These are phyloP conservation scores for Rhizopogon rudus DNA, from an alignment of 768 basidiomycete species.

Conservation along the genomic window DNA sequence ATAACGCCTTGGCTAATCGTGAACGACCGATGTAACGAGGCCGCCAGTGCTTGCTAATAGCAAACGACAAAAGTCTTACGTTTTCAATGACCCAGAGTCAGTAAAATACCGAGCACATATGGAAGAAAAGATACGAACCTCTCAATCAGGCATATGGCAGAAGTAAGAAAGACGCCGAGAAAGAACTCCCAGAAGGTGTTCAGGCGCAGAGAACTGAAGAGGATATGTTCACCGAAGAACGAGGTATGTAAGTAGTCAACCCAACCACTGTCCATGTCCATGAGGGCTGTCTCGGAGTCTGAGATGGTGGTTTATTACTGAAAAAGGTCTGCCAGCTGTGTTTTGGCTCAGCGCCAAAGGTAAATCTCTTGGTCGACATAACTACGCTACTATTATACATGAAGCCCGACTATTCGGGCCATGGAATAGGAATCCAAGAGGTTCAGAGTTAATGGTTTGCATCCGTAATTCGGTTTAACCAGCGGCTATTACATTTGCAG, in stretches of 20 bases:
- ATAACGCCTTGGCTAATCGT: slow-evolving; percentile 41
- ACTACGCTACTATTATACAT: too few relatives aligned
- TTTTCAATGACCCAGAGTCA: background rate
- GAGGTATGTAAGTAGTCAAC: slow-evolving; percentile 39
- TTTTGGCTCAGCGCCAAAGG: too few relatives aligned
- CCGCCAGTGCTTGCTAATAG: slow-evolving; percentile 42
- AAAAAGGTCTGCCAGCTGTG: too few relatives aligned
- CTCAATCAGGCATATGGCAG: slow-evolving; percentile 48
- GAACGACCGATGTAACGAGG: slow-evolving; percentile 39
- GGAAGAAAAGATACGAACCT: slow-evolving; percentile 35
- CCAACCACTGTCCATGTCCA: slow-evolving; percentile 38
- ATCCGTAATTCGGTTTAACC: too few relatives aligned
- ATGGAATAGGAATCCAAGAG: too few relatives aligned
- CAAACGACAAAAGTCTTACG: slow-evolving; percentile 44
- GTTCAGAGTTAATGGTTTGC: too few relatives aligned
- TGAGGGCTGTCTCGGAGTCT: background rate
- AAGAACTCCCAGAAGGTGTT: slow-evolving; percentile 46
- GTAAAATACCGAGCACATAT: background rate
- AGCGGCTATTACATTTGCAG: too few relatives aligned
- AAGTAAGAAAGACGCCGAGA: slow-evolving; percentile 39
- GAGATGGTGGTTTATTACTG: background rate
- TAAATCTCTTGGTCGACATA: background rate
- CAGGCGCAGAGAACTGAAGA: slow-evolving; percentile 38
- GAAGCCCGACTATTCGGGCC: too few relatives aligned
- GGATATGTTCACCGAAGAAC: slow-evolving; percentile 41